Base-by-base conservation (phyloP, 2,329 filamentous ascomycete genomes). In the Cladophialophora psammophila region DNA sequence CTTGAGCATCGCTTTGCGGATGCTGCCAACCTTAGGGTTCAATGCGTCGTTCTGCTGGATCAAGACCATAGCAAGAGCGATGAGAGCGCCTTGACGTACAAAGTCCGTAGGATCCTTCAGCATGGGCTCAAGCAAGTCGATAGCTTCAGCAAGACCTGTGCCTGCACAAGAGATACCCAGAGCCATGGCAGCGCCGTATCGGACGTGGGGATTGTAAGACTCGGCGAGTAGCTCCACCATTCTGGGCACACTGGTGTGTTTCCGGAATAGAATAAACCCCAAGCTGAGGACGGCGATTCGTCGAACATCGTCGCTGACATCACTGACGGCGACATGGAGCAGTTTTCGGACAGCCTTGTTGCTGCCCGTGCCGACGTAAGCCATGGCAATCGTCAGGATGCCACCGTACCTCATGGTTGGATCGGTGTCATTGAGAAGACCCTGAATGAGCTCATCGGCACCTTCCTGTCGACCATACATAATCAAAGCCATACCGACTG, bases 41-140 rank as follows among this genome's bases (percentile, higher is more conserved):
- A 97, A 96, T 34, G 91, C 90, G 80, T 99, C 95, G 75, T 98
- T 99, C 79, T 98, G 95, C 81, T 99, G 95, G n/a, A 97, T 92
- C 86, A 99, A 90, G 74, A 99, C 97, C 95, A 99, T 99, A 67
- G 95, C 88, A 65, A 98, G 85, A 2, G 95, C 88, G 74, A 99
- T 98, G 70, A 98, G 84, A 48, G 95, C 94, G 77, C 96, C 95
- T 80, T 99, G 95, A 73, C 96, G 90, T 60, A 99, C 95, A 78
- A 99, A 99, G 82, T 99, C 95, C 66, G 94, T 96, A 7, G 95
- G 96, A 74, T 99, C 95, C 84, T 98, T 99, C 84, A 97, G 94
- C 95, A 99, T 99, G 18, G 95, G 95, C 83, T 99, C 95, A 4
- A 99, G 86, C 18, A 99, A 86, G 75, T 99, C 95, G 69, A 98